These are phyloP conservation scores for Nepenthes mirabilis DNA, from an alignment of 148 eudicot genomes.

Conservation along the genomic window DNA sequence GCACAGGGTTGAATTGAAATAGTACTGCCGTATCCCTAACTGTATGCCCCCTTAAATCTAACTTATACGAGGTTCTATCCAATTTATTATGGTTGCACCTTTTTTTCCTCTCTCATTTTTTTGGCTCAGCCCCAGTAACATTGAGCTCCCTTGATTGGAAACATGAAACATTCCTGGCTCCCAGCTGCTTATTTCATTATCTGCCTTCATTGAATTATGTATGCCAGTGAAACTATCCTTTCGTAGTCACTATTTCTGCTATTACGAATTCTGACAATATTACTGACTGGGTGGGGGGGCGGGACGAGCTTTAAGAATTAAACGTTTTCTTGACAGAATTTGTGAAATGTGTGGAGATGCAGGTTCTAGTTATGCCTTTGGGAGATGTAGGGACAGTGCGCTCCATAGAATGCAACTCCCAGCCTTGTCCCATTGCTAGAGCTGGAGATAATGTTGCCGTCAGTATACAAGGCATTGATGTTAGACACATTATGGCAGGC, in stretches of 20 bases:
- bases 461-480: conserved; percentile 64
- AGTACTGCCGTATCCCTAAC: too few relatives aligned
- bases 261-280: not conserved
- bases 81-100: too few relatives aligned
- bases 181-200: too few relatives aligned
- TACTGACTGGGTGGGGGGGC: not conserved
- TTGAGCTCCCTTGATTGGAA: too few relatives aligned
- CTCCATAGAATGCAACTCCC: conserved; percentile 68
- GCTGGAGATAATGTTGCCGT: conserved; percentile 93
- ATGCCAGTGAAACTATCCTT: not conserved
- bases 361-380: conserved; percentile 89
- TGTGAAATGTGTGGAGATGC: conserved; percentile 1
- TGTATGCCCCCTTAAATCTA: too few relatives aligned
- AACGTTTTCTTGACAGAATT: not conserved
- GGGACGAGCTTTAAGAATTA: not conserved
- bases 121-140: too few relatives aligned
- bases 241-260: not conserved
- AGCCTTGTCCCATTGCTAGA: conserved; percentile 57
- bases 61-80: too few relatives aligned
- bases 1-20: too few relatives aligned
- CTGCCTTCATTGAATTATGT: not conserved
- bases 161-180: too few relatives aligned
- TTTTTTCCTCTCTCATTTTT: too few relatives aligned
- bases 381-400: conserved; percentile 66
- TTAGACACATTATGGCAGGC: conserved; percentile 53